These are phyloP conservation scores for Yarrowia hollandica DNA, from an alignment of 805 yeast species.

Conservation along the genomic window DNA sequence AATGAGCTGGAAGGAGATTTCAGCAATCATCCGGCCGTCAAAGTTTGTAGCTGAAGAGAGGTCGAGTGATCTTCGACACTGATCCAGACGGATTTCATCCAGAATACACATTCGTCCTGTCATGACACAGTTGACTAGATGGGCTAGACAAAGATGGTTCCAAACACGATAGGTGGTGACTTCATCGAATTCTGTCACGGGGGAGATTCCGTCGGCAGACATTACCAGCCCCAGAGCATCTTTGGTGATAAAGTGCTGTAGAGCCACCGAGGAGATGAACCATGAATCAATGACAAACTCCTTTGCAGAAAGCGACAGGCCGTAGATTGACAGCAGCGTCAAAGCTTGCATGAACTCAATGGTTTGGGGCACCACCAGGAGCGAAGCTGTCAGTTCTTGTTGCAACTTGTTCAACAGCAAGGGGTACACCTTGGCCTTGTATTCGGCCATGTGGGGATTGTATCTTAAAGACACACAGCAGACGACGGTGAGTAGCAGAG, in stretches of 20 bases:
- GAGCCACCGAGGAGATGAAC: constrained; percentile 64
- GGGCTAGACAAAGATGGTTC: constrained; percentile 70
- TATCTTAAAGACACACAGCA: constrained; percentile 64
- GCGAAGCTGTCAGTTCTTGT: constrained; percentile 50
- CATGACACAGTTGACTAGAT: constrained; percentile 62
- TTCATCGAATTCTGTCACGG: constrained; percentile 50
- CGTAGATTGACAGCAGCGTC: constrained; percentile 64
- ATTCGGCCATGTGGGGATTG: constrained; percentile 41
- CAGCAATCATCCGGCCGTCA: constrained; percentile 82
- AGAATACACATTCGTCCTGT: constrained; percentile 65
- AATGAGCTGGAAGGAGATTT: constrained; percentile 59
- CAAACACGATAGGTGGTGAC: constrained; percentile 63
- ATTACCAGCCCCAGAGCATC: constrained; percentile 41
- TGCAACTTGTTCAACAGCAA: constrained; percentile 50
- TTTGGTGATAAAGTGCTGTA: constrained; percentile 59
- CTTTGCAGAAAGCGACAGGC: constrained; percentile 58
- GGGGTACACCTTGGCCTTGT: constrained; percentile 48
- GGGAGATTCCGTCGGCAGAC: constrained; percentile 38
- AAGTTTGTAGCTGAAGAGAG: constrained; percentile 66
- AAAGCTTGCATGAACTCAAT: constrained; percentile 69
- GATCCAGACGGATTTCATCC: constrained; percentile 59
- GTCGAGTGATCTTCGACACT: constrained; percentile 58
- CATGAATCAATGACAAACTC: constrained; percentile 64
- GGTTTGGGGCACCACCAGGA: constrained; percentile 48
- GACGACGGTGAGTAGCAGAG: constrained; percentile 65